Evolutionary conservation across 805 yeast species (phyloP).

Genomic region (Torulaspora microellipsoides): DNA sequence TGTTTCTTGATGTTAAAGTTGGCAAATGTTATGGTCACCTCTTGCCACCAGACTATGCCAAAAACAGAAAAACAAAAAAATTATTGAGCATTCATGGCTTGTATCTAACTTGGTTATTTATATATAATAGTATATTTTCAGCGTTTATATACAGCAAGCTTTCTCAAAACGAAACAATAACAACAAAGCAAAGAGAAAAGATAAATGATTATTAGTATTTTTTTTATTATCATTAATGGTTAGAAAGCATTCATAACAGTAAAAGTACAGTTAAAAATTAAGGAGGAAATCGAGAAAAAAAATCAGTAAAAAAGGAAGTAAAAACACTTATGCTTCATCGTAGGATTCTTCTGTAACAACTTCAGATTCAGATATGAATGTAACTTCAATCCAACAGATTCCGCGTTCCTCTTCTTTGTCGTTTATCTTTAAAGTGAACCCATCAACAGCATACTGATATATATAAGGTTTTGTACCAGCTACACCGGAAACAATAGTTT

Average conservation of each 20-base stretch:
- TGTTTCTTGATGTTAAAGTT: too few species aligned
- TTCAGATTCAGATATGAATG: constrained; percentile 33
- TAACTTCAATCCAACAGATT: constrained; percentile 33
- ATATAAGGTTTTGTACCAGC: constrained; percentile 97
- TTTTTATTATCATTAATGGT: background rate
- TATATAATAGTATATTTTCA: too few species aligned
- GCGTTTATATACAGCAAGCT: too few species aligned
- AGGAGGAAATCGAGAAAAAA: constrained; percentile 1
- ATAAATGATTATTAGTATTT: too few species aligned
- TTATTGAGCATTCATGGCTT: too few species aligned
- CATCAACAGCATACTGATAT: constrained; percentile 77
- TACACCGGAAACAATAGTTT: constrained; percentile 87
- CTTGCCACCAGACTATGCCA: too few species aligned
- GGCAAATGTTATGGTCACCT: too few species aligned
- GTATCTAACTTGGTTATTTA: too few species aligned
- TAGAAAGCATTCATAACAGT: background rate
- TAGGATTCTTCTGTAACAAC: constrained; percentile 27
- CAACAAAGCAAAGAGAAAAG: too few species aligned
- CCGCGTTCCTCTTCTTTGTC: constrained; percentile 24
- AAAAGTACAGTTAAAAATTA: background rate
- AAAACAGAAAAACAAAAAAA: too few species aligned
- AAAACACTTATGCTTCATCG: constrained; percentile 11
- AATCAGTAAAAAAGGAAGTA: background rate
- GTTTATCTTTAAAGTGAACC: constrained; percentile 23
- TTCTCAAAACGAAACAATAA: too few species aligned